Evolutionary conservation across 192 early-diverging fungal species (phyloP).

Genomic region (Coemansia sp.): DNA sequence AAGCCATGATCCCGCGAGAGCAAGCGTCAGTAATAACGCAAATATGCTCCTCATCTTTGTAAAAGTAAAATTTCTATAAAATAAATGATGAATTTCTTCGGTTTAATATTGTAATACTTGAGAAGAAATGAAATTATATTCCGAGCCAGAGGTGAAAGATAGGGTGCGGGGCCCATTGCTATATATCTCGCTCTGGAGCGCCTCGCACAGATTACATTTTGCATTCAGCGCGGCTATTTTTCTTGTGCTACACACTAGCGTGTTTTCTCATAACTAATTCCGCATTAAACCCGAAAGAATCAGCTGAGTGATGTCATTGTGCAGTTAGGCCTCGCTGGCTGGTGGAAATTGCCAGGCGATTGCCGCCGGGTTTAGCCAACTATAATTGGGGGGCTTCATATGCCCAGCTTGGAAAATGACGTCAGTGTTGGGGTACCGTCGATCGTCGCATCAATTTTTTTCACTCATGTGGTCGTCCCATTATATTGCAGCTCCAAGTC

Average conservation of each 20-base stretch:
- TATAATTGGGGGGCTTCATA: background rate
- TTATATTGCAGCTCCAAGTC: background rate
- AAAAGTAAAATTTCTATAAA: background rate
- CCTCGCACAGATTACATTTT: background rate
- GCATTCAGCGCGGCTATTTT: conserved; percentile 2
- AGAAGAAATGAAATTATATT: background rate
- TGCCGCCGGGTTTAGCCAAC: background rate
- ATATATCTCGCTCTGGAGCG: conserved; percentile 2
- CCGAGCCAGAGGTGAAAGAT: background rate
- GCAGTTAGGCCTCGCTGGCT: background rate
- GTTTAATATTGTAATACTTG: background rate
- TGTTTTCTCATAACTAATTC: background rate
- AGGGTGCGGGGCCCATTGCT: background rate
- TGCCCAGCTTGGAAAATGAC: background rate
- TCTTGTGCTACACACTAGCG: background rate
- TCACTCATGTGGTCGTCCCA: background rate
- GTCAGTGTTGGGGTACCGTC: background rate
- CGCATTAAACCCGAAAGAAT: background rate
- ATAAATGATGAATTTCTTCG: background rate
- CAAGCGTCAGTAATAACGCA: background rate
- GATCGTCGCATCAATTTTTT: background rate
- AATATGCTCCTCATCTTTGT: background rate
- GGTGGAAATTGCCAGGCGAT: background rate
- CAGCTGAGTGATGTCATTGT: background rate
- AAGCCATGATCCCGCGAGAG: background rate